Evolutionary conservation across 768 basidiomycete species (phyloP), one percentile per base, ranked within the genome.

Genomic region (Glaciozyma martinii): DNA sequence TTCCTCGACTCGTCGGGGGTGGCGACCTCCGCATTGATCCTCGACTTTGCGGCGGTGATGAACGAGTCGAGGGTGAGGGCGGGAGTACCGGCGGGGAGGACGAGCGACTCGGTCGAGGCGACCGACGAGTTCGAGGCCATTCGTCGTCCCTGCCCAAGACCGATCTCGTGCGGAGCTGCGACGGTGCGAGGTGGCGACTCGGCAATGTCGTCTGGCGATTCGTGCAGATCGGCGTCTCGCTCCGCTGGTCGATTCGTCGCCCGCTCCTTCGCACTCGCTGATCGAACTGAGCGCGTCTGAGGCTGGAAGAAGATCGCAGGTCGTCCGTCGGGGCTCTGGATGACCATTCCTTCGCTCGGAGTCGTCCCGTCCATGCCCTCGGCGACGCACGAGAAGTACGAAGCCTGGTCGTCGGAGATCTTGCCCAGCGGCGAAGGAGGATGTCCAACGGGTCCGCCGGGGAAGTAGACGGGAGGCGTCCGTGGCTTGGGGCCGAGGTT

Each of bases 241-340:
- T 68, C 63, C 60, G 50, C 52, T 8, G 56, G 25, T 30, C 55
- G 43, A 18, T 33, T 47, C 23, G 50, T 43, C 29, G 56, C 66
- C 33, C 52, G 56, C 56, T 66, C 61, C 59, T 61, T 66, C 12
- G 30, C 62, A 50, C 40, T 43, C 18, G 62, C 54, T 8, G 32
- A 29, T 1, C 63, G 49, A 37, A 30, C 6, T 12, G 44, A 19
- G 13, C 66, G 53, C 5, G 64, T 66, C 47, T 76, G 76, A 3
- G 93, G 94, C 67, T 92, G 88, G 77, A 98, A 99, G 79, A 92
- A 89, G 63, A 99, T 93, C 16, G 92, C 94, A n/a, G 89, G 82
- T 71, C 90, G 85, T 0, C 94, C 94, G 75, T 94, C 91, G 3
- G 91, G 90, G 73, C 86, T 89, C 71, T 93, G 89, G 44, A 98